These are phyloP conservation scores for Phaeomoniella chlamydospora DNA, from an alignment of 2,329 filamentous ascomycete species.

Conservation along the genomic window DNA sequence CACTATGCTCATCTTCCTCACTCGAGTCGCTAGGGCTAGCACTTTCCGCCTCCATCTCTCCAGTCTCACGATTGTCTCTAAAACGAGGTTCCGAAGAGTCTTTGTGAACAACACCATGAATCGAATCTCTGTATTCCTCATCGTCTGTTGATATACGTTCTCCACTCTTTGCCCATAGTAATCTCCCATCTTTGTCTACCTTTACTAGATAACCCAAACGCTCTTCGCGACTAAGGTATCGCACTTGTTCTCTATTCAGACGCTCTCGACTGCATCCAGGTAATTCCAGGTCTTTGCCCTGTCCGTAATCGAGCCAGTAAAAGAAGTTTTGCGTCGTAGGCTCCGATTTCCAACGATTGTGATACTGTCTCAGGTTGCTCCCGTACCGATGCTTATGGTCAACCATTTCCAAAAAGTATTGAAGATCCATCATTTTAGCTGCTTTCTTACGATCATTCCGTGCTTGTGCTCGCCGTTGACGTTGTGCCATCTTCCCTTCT, in stretches of 20 bases:
- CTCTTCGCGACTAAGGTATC: slow-evolving; percentile 74
- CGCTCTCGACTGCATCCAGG: slow-evolving; percentile 57
- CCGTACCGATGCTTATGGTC: slow-evolving; percentile 80
- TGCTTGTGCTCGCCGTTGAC: slow-evolving; percentile 28
- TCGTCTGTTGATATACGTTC: slow-evolving; percentile 61
- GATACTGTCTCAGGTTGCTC: slow-evolving; percentile 66
- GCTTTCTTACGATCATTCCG: slow-evolving; percentile 46
- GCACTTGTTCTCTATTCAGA: slow-evolving; percentile 63
- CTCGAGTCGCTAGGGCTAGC: slow-evolving; percentile 12
- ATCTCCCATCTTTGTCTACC: slow-evolving; percentile 56
- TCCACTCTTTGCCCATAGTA: slow-evolving; percentile 82
- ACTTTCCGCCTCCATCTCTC: slow-evolving; percentile 6
- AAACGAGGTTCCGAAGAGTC: slow-evolving; percentile 47
- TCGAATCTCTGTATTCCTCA: slow-evolving; percentile 57
- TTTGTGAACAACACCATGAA: slow-evolving; percentile 54
- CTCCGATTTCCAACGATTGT: slow-evolving; percentile 66
- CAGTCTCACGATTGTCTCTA: slow-evolving; percentile 17
- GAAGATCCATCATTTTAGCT: slow-evolving; percentile 68
- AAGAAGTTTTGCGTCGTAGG: slow-evolving; percentile 81
- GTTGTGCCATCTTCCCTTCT: slow-evolving; percentile 23
- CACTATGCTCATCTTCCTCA: slow-evolving; percentile 6
- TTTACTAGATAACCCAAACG: slow-evolving; percentile 65
- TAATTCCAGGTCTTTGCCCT: slow-evolving; percentile 56
- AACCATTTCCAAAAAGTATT: slow-evolving; percentile 78
- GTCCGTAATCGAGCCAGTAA: slow-evolving; percentile 79